These are phyloP conservation scores for Mycena galericulata DNA, from an alignment of 768 basidiomycete species.

Conservation along the genomic window DNA sequence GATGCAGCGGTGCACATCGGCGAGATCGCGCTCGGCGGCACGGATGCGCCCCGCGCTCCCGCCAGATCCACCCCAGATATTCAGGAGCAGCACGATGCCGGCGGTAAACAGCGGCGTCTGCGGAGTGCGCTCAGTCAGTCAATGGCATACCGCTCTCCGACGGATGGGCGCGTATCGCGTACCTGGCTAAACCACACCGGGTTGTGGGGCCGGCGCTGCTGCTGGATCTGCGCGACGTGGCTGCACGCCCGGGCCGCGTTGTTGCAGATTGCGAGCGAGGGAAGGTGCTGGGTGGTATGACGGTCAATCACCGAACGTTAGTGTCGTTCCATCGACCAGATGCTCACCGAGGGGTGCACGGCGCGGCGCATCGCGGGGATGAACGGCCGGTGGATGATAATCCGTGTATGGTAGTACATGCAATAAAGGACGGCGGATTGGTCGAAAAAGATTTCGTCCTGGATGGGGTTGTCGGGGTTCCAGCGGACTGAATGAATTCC, in stretches of 20 bases:
- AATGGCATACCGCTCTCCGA: too few species aligned
- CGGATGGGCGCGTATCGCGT: too few species aligned
- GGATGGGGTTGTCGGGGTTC: background rate
- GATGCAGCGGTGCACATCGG: conserved; percentile 32
- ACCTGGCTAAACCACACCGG: conserved; percentile 32
- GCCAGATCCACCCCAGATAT: conserved; percentile 31
- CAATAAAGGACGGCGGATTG: conserved; percentile 17
- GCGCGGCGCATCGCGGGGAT: background rate
- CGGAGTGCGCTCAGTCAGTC: too few species aligned
- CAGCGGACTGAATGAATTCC: background rate
- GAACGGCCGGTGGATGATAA: conserved; percentile 16
- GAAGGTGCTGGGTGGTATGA: conserved; percentile 48
- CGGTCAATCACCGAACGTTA: background rate
- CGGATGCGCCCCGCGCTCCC: background rate
- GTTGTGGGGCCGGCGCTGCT: conserved; percentile 38
- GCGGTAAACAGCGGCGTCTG: conserved; percentile 34
- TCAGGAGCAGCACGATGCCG: conserved; percentile 30
- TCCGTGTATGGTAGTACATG: background rate
- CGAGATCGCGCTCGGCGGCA: conserved; percentile 26
- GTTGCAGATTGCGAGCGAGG: conserved; percentile 75
- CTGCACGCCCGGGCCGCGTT: conserved; percentile 72
- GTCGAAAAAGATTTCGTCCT: background rate
- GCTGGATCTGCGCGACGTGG: conserved; percentile 66
- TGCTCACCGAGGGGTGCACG: background rate
- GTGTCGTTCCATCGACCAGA: background rate